These are phyloP conservation scores for Heliocybe sulcata DNA, from an alignment of 1,284 basidiomycete genomes.

Conservation along the genomic window DNA sequence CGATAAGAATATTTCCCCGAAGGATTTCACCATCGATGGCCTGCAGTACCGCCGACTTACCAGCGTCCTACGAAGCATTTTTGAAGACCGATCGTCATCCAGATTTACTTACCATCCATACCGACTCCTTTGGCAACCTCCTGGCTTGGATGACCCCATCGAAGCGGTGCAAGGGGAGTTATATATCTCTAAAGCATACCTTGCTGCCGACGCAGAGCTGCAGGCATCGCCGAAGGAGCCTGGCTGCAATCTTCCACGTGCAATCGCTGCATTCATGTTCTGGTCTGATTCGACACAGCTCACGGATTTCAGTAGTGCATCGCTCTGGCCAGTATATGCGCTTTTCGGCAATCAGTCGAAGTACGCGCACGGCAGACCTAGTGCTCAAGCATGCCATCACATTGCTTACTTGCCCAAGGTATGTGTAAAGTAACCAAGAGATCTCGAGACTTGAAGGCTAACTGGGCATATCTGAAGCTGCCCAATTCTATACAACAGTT, in stretches of 20 bases:
- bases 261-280: slow-evolving; percentile 17
- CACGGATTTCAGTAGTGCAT: slow-evolving; percentile 18
- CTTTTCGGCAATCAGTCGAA: slow-evolving; percentile 18
- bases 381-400: slow-evolving; percentile 11
- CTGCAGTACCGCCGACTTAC: slow-evolving; percentile 4
- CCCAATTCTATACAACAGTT: slow-evolving; percentile 4
- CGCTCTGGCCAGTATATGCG: slow-evolving; percentile 23
- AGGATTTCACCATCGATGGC: not conserved
- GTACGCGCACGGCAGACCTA: not conserved
- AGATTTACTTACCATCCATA: slow-evolving; percentile 15
- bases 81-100: not conserved
- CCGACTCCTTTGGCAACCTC: slow-evolving; percentile 12
- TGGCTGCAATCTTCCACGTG: slow-evolving; percentile 14
- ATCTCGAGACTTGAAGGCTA: not conserved
- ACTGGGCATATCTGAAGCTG: slow-evolving; percentile 3
- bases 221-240: slow-evolving; percentile 12
- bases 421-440: not conserved
- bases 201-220: slow-evolving; percentile 15
- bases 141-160: not conserved
- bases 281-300: slow-evolving; percentile 23
- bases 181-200: slow-evolving; percentile 13
- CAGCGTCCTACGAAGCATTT: not conserved
- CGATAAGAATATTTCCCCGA: not conserved
- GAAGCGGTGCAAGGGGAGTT: slow-evolving; percentile 15
- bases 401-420: slow-evolving; percentile 16